Evolutionary conservation across 805 yeast genomes (phyloP).

Genomic region (Cyberlindnera galapagoensis): DNA sequence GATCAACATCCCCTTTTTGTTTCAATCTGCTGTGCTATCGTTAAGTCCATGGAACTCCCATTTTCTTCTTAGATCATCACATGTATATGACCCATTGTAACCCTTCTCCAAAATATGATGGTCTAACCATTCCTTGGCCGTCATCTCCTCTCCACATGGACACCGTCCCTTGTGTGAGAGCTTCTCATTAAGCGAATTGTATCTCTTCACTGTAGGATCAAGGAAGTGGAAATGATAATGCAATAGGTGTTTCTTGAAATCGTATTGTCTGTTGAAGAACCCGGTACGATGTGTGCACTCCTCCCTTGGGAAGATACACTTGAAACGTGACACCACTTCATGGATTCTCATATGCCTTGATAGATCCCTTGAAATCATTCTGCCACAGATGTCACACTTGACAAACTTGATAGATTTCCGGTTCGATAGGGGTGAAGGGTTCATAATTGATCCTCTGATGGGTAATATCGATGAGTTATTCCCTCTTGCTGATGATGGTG

Average conservation of each 20-base stretch:
- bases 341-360: constrained; percentile 60
- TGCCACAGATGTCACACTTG: constrained; percentile 47
- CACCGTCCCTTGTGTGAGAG: constrained; percentile 47
- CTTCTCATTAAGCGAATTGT: constrained; percentile 47
- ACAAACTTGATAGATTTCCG: too few species aligned
- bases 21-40: too few species aligned
- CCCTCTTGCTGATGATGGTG: too few species aligned
- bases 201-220: constrained; percentile 27
- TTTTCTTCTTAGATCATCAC: constrained; percentile 7
- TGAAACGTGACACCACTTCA: constrained; percentile 48
- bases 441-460: too few species aligned
- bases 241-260: constrained; percentile 57
- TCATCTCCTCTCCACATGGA: constrained; percentile 41
- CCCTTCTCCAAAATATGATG: constrained; percentile 37
- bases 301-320: constrained; percentile 50
- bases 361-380: constrained; percentile 51
- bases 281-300: constrained; percentile 54
- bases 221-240: constrained; percentile 56
- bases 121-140: constrained; percentile 52
- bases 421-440: too few species aligned
- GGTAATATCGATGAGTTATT: too few species aligned
- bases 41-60: too few species aligned
- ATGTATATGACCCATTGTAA: constrained; percentile 1
- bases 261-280: constrained; percentile 61
- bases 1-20: not conserved